Evolutionary conservation across 2,329 filamentous ascomycete species (phyloP), one percentile per base, ranked within the genome.

Genomic region (Fusarium sarcochroum): DNA sequence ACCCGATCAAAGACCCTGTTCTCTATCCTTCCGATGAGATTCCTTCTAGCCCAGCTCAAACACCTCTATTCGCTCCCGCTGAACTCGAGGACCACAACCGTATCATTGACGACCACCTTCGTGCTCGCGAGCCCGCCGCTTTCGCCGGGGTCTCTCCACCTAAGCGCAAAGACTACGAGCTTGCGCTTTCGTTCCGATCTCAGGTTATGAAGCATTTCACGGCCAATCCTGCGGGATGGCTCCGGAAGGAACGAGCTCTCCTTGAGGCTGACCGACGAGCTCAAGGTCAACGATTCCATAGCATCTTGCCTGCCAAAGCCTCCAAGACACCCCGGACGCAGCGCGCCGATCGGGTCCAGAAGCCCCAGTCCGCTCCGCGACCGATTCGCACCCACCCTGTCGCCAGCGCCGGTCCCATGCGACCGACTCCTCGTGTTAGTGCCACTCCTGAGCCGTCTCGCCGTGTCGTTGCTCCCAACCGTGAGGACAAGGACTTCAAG

Each of bases 401-500:
- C 23, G 42, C 55, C 58, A 58, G 76, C 71, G 47, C 74, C 72
- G 53, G 61, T 41, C 64, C 76, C 70, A 50, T 73, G 73, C 37
- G 75, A 74, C 53, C 71, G 73, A 35, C 74, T 60, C 67, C 75
- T 37, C 80, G 79, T 44, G 73, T 81, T 51, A 85, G 83, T 73
- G 76, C 79, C 23, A 85, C 84, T 8, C 85, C 85, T 7, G 85
- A 87, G 69, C 83, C 84, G 3, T 76, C 83, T 68, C 82, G 83
- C 44, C 78, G 89, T 73, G 79, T 82, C 46, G 80, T 87, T 20
- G 88, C 89, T 25, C 87, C 89, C 18, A 94, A 90, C 72, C 87
- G 92, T 34, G 93, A 96, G 77, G 93, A 97, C 76, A 93, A 92
- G 76, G 91, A 97, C 78, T 97, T 93, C 79, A 83, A 86, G 45